Evolutionary conservation across 768 basidiomycete genomes (phyloP).

Genomic region (Lentinula guzmanii): DNA sequence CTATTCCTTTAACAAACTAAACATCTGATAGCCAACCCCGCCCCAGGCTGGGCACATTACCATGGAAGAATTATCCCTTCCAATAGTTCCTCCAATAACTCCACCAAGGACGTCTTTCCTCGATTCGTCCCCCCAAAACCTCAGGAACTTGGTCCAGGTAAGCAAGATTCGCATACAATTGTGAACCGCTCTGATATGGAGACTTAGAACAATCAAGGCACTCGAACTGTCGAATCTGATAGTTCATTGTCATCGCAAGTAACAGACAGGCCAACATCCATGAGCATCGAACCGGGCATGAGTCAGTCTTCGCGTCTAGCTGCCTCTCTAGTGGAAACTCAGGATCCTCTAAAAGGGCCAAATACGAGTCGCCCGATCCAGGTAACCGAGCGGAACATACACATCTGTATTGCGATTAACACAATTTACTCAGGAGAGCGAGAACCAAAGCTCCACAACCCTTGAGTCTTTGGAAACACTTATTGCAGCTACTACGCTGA

Average conservation of each 20-base stretch:
- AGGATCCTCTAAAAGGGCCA: background rate
- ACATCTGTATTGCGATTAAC: background rate
- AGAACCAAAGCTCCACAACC: background rate
- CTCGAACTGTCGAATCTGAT: too few species aligned
- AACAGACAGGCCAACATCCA: background rate
- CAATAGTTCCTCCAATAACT: too few species aligned
- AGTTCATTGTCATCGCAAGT: background rate
- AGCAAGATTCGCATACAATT: too few species aligned
- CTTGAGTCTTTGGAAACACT: slow-evolving; percentile 2
- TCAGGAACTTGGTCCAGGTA: too few species aligned
- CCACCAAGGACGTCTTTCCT: too few species aligned
- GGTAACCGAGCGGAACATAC: background rate
- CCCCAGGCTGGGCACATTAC: too few species aligned
- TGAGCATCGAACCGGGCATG: background rate
- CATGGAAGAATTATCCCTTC: too few species aligned
- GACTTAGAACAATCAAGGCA: too few species aligned
- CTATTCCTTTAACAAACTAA: too few species aligned
- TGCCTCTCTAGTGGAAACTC: background rate
- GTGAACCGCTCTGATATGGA: too few species aligned
- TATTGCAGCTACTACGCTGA: background rate
- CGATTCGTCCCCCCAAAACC: too few species aligned
- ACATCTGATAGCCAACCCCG: too few species aligned
- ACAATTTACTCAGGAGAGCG: background rate
- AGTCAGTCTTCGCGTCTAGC: background rate
- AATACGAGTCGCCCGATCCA: background rate